Percentiles rank a stretch among this genome's conserved stretches.
Conservation (phyloP, 75 land plant species). For the Cunninghamia lanceolata region DNA sequence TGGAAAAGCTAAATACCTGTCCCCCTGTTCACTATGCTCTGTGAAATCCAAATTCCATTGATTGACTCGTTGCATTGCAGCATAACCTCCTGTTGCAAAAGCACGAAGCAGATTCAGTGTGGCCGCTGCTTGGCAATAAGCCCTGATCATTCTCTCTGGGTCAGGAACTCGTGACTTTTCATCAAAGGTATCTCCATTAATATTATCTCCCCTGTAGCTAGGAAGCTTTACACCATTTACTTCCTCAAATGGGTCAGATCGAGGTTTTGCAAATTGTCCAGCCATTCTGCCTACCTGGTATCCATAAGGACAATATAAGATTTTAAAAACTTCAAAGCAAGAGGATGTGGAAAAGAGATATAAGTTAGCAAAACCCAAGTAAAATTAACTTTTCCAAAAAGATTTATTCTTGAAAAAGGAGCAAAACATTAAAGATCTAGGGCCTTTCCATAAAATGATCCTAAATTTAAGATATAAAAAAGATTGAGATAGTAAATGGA, state of each 20-base stretch:
- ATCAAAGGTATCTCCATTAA: slow-evolving; percentile 63
- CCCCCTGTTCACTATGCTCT: slow-evolving; percentile 73
- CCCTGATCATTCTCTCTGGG: slow-evolving; percentile 67
- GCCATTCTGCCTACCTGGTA: slow-evolving; percentile 58
- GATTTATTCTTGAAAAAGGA: not conserved
- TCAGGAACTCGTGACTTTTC: slow-evolving; percentile 54
- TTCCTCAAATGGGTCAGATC: slow-evolving; percentile 59
- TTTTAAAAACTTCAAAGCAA: not conserved
- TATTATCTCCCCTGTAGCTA: slow-evolving; percentile 68
- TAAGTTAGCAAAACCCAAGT: not conserved
- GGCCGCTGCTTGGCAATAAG: slow-evolving; percentile 66
- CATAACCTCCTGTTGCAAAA: slow-evolving; percentile 84
- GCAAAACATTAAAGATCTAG: not conserved
- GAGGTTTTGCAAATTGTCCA: slow-evolving; percentile 67
- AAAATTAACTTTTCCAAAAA: not conserved
- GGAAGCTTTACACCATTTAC: slow-evolving; percentile 67
- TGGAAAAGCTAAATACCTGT: slow-evolving; percentile 31
- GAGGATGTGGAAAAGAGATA: not conserved
- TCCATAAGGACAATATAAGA: not conserved
- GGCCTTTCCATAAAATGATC: not conserved
- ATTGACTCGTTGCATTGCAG: slow-evolving; percentile 70
- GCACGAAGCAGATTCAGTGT: slow-evolving; percentile 70
- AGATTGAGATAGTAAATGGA: not conserved
- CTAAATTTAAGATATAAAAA: not conserved
- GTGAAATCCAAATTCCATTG: slow-evolving; percentile 82